These are phyloP conservation scores for Apiotrichum montevideense DNA, from an alignment of 1,284 basidiomycete genomes.

Conservation along the genomic window DNA sequence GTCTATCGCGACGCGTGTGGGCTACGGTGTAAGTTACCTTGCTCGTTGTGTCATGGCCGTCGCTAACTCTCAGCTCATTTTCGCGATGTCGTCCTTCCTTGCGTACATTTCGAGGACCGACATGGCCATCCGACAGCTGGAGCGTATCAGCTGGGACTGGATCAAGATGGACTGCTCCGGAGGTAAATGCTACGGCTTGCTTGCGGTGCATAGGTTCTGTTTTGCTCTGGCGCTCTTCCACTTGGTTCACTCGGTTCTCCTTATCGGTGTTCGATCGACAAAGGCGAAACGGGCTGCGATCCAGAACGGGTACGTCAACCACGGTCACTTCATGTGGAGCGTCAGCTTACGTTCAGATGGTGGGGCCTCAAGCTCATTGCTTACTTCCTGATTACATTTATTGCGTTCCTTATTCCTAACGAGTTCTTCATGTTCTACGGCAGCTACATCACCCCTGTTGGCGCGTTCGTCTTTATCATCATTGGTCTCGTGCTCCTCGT, in stretches of 20 bases:
- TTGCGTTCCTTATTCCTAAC: slow-evolving; percentile 65
- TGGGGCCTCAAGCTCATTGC: slow-evolving; percentile 95
- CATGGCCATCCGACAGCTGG: slow-evolving; percentile 76
- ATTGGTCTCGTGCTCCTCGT: slow-evolving; percentile 95
- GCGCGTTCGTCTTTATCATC: slow-evolving; percentile 87
- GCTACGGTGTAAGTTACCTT: slow-evolving; percentile 68
- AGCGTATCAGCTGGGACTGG: slow-evolving; percentile 91
- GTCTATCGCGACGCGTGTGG: slow-evolving; percentile 93
- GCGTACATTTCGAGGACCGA: slow-evolving; percentile 95
- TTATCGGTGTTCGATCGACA: slow-evolving; percentile 85
- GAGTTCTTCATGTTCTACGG: slow-evolving; percentile 64
- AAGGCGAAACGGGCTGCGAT: slow-evolving; percentile 84
- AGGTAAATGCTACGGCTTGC: slow-evolving; percentile 91
- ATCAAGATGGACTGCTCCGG: slow-evolving; percentile 95
- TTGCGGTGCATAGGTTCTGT: slow-evolving; percentile 97
- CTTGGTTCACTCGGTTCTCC: slow-evolving; percentile 65
- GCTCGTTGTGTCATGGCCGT: not conserved
- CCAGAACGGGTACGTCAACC: slow-evolving; percentile 76
- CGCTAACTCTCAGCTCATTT: slow-evolving; percentile 66
- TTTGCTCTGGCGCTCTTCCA: slow-evolving; percentile 92
- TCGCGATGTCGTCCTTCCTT: slow-evolving; percentile 89
- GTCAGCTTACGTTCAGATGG: slow-evolving; percentile 57
- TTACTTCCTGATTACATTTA: slow-evolving; percentile 76
- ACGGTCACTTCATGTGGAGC: not conserved
- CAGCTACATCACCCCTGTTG: slow-evolving; percentile 83